Conservation (phyloP, 257 asterid genomes). For the Forsythia viridissima region DNA sequence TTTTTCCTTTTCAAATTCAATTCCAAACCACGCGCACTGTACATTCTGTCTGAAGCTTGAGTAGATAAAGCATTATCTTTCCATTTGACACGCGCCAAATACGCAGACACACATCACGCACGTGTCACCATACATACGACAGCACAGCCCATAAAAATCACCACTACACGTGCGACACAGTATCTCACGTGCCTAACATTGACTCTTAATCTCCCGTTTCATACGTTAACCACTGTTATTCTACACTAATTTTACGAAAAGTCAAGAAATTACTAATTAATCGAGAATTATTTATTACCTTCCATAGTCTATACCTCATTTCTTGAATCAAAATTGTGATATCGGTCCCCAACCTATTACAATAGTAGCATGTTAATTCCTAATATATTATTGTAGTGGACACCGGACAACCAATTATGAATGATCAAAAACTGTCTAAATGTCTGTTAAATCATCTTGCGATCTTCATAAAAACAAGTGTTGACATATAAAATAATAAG, state of each 20-base stretch:
- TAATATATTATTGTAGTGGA: too few relatives aligned
- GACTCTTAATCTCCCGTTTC: not conserved
- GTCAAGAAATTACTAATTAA: not conserved
- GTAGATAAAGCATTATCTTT: slow-evolving; percentile 19
- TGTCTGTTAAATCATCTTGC: too few relatives aligned
- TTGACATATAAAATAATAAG: too few relatives aligned
- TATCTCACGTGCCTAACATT: slow-evolving; percentile 34
- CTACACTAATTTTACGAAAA: not conserved
- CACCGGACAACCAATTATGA: too few relatives aligned
- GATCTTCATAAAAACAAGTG: not conserved
- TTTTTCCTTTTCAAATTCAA: slow-evolving; percentile 29
- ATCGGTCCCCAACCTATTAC: not conserved
- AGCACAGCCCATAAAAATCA: slow-evolving; percentile 15
- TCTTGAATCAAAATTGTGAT: not conserved
- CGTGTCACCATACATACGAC: slow-evolving; percentile 38
- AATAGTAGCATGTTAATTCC: not conserved
- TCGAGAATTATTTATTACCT: not conserved
- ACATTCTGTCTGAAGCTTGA: slow-evolving; percentile 37
- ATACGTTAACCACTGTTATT: not conserved
- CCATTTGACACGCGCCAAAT: slow-evolving; percentile 32
- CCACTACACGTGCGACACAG: slow-evolving; percentile 27
- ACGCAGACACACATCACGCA: slow-evolving; percentile 18
- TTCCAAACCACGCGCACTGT: slow-evolving; percentile 63
- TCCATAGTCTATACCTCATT: too few relatives aligned
- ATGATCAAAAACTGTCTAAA: too few relatives aligned